Percentiles rank a stretch among this genome's conserved stretches.
Conservation (phyloP, 2,329 filamentous ascomycete genomes). For the Paraphaeosphaeria minitans region DNA sequence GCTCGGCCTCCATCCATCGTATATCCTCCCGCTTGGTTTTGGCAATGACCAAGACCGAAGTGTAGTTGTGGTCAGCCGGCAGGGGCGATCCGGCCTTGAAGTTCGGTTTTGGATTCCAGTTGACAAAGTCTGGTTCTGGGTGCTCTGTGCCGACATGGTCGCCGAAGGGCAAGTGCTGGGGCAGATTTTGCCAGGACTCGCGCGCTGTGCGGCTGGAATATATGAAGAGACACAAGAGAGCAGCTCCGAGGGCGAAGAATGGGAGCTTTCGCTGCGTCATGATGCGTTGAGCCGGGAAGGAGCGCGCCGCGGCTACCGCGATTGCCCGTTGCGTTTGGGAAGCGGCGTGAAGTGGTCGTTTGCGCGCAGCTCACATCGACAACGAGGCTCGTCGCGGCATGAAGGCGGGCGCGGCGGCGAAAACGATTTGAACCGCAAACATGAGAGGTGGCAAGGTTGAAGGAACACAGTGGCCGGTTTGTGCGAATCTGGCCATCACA, state of each 20-base stretch:
- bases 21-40: conserved; percentile 58
- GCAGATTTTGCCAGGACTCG: conserved; percentile 46
- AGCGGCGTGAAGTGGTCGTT: not conserved
- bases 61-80: conserved; percentile 57
- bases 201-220: conserved; percentile 41
- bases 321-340: not conserved
- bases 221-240: conserved; percentile 46
- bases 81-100: conserved; percentile 40
- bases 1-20: conserved; percentile 59
- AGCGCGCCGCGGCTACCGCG: not conserved
- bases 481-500: not conserved
- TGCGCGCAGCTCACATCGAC: not conserved
- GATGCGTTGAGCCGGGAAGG: conserved; percentile 6
- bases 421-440: not conserved
- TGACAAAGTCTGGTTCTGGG: conserved; percentile 38
- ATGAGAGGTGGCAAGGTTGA: not conserved
- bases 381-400: not conserved
- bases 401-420: not conserved
- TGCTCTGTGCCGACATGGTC: conserved; percentile 28
- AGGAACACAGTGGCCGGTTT: not conserved
- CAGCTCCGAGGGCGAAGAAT: conserved; percentile 34
- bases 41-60: conserved; percentile 60
- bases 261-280: conserved; percentile 40
- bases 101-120: conserved; percentile 46
- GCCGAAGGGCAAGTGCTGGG: conserved; percentile 49